Evolutionary conservation across 2,329 filamentous ascomycete genomes (phyloP), one percentile per base, ranked within the genome.

Genomic region (Apiospora arundinis): DNA sequence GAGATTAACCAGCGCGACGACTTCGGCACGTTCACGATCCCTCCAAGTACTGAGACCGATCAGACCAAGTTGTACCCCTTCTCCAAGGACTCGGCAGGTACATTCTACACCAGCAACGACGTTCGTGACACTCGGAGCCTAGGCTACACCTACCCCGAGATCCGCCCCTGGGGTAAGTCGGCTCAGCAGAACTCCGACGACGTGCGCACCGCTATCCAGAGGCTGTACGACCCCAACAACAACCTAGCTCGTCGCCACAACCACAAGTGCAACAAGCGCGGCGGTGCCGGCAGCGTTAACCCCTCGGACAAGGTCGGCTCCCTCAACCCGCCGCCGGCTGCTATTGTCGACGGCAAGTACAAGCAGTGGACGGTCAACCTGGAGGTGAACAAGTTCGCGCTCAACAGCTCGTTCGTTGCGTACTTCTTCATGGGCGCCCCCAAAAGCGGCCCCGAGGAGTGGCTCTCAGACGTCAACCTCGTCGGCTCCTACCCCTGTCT

Each of bases 141-240:
- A 1, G 69, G 69, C 7, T 70, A 70, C 48, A 70, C 65, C 11
- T 70, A 70, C 69, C 69, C 69, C 3, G 69, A 70, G 69, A 70
- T 70, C 23, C 68, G 68, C 4, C 45, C 68, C 48, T 70, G 68
- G 68, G 68, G 68, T 14, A 70, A 70, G 40, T 21, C 49, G 23
- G 49, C 68, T 4, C 44, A 42, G 40, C 37, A 70, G 52, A 63
- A 63, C 49, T 60, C 68, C 12, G 40, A 21, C 8, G 68, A 70
- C 40, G 68, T 70, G 16, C 68, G 68, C 23, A 52, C 48, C 40
- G 28, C 40, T 4, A 70, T 70, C 52, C 68, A 65, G 52, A 25
- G 6, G 12, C 49, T 70, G 37, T 70, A 70, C 40, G 68, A 70
- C 44, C 68, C 68, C 5, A 70, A 14, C 68, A 48, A 65, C 46